Evolutionary conservation across 805 yeast species (phyloP).

Genomic region (Pichia heedii): DNA sequence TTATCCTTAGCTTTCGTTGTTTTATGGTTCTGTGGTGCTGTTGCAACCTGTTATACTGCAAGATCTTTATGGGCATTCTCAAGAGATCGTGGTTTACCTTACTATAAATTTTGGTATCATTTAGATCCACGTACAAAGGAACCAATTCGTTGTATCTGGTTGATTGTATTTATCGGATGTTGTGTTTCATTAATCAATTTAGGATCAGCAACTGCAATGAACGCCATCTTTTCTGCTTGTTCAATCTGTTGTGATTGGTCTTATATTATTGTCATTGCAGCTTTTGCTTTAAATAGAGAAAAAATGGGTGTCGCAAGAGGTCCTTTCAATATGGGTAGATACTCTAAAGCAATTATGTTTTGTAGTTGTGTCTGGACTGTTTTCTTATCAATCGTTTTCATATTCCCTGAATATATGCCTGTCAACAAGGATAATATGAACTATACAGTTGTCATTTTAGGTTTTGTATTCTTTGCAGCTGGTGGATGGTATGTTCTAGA

Average conservation of each 20-base stretch:
- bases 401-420: slow-evolving; percentile 43
- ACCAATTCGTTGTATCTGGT: slow-evolving; percentile 39
- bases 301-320: slow-evolving; percentile 37
- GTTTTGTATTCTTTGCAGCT: slow-evolving; percentile 28
- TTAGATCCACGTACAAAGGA: slow-evolving; percentile 31
- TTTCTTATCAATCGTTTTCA: slow-evolving; percentile 37
- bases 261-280: slow-evolving; percentile 37
- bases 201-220: slow-evolving; percentile 38
- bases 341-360: slow-evolving; percentile 32
- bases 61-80: slow-evolving; percentile 51
- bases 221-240: slow-evolving; percentile 45
- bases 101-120: slow-evolving; percentile 34
- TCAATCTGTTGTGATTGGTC: slow-evolving; percentile 43
- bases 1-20: slow-evolving; percentile 40
- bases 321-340: slow-evolving; percentile 35
- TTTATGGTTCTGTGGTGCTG: slow-evolving; percentile 45
- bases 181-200: slow-evolving; percentile 36
- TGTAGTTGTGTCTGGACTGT: slow-evolving; percentile 37
- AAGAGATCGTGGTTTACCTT: slow-evolving; percentile 47
- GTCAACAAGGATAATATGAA: slow-evolving; percentile 41
- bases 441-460: slow-evolving; percentile 45
- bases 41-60: slow-evolving; percentile 40
- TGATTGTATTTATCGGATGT: slow-evolving; percentile 32
- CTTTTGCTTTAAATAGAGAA: slow-evolving; percentile 34
- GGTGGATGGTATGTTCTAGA: slow-evolving; percentile 38